Conservation (phyloP, 768 basidiomycete species). For the Cubamyces lactineus region DNA sequence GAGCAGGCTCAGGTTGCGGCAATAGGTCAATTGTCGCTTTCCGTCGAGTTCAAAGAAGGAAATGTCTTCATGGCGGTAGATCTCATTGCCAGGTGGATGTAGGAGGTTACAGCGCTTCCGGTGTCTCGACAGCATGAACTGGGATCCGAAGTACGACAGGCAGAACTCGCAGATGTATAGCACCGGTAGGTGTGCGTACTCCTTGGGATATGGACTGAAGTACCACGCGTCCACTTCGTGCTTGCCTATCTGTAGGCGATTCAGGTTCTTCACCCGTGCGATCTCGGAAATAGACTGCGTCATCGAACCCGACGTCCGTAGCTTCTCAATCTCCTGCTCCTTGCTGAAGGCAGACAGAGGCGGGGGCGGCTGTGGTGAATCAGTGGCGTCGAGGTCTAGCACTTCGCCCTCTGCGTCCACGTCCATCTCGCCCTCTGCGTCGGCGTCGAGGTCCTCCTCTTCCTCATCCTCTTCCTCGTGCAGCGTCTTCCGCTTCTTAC, state of each 20-base stretch:
- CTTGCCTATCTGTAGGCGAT: conserved; percentile 92
- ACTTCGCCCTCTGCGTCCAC: conserved; percentile 51
- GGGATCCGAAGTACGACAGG: conserved; percentile 88
- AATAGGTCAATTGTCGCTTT: conserved; percentile 93
- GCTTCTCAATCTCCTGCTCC: conserved; percentile 98
- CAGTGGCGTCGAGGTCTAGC: conserved; percentile 61
- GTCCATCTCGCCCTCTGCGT: conserved; percentile 60
- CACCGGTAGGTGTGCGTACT: conserved; percentile 93
- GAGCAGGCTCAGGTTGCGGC: conserved; percentile 92
- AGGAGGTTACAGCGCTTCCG: conserved; percentile 87
- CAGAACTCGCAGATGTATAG: conserved; percentile 99
- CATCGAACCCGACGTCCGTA: conserved; percentile 97
- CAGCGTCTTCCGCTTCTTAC: conserved; percentile 69
- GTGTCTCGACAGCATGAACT: conserved; percentile 90
- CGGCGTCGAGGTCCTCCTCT: conserved; percentile 53
- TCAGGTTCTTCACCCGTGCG: conserved; percentile 97
- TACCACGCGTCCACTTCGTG: conserved; percentile 99
- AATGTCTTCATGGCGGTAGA: conserved; percentile 96
- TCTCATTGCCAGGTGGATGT: conserved; percentile 98
- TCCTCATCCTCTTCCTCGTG: conserved; percentile 62
- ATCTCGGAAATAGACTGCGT: conserved; percentile 98
- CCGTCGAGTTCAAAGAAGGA: conserved; percentile 99
- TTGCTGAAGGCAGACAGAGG: conserved; percentile 81
- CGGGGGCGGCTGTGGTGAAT: conserved; percentile 52
- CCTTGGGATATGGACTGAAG: conserved; percentile 98